These are phyloP conservation scores for Fusarium metavorans DNA, from an alignment of 2,329 filamentous ascomycete species.

Conservation along the genomic window DNA sequence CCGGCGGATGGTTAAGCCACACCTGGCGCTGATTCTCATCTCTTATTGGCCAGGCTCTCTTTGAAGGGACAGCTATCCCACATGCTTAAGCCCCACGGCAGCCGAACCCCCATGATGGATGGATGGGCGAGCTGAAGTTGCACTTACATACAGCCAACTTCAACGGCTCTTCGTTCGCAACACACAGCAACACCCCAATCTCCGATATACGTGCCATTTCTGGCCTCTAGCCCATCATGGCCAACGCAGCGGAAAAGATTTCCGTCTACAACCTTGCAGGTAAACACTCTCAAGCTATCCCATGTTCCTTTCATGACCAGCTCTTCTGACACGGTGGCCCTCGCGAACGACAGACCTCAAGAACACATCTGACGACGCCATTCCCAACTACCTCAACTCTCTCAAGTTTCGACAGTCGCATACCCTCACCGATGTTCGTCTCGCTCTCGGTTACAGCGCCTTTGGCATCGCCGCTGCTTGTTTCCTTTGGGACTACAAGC, in stretches of 20 bases:
- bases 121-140: conserved; percentile 1
- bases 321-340: conserved; percentile 45
- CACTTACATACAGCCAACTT: conserved; percentile 32
- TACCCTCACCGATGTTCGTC: conserved; percentile 82
- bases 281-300: conserved; percentile 46
- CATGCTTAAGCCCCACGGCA: conserved; percentile 35
- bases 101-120: conserved; percentile 23
- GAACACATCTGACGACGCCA: conserved; percentile 94
- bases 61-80: conserved; percentile 41
- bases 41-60: conserved; percentile 10
- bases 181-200: conserved; percentile 8
- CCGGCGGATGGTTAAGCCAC: conserved; percentile 22
- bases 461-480: conserved; percentile 84
- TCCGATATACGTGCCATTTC: neutral
- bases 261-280: conserved; percentile 76
- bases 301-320: neutral
- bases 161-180: conserved; percentile 10
- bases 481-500: conserved; percentile 91
- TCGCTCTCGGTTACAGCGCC: conserved; percentile 84
- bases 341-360: conserved; percentile 78
- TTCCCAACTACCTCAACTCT: conserved; percentile 91
- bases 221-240: conserved; percentile 44
- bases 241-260: conserved; percentile 64
- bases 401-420: conserved; percentile 88
- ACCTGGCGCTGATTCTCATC: neutral